A percentile compares a stretch with the other conserved stretches of the same genome.
Conservation (phyloP, 306 rosid genomes). For the Lagenaria siceraria region DNA sequence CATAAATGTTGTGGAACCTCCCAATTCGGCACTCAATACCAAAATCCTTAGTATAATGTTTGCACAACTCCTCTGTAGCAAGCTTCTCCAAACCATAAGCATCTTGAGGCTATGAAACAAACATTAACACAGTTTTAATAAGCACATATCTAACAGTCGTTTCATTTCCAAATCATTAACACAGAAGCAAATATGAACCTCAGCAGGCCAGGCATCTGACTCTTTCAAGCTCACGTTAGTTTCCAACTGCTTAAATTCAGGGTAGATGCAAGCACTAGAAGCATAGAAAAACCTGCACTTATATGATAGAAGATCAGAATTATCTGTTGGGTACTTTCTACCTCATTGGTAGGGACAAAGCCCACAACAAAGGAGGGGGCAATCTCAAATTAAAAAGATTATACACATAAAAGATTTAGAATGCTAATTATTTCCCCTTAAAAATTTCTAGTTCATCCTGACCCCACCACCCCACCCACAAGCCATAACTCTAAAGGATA, state of each 20-base stretch:
- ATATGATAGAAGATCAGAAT: not conserved
- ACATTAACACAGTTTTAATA: not conserved
- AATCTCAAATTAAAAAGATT: not conserved
- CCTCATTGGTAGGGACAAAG: not conserved
- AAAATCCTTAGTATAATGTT: conserved; percentile 88
- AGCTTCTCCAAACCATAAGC: conserved; percentile 99
- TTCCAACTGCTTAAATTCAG: conserved; percentile 91
- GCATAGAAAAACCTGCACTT: conserved; percentile 81
- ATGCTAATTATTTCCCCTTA: not conserved
- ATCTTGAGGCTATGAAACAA: conserved; percentile 84
- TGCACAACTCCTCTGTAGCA: conserved; percentile 97
- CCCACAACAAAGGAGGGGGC: not conserved
- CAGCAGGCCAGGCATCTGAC: conserved; percentile 99
- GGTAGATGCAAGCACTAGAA: conserved; percentile 97
- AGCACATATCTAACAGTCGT: not conserved
- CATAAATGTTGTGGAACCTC: conserved; percentile 93
- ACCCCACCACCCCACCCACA: not conserved
- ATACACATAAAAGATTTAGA: not conserved
- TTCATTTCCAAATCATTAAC: not conserved
- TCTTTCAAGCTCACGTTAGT: conserved; percentile 97
- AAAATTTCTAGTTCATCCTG: not conserved
- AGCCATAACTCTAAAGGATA: not conserved
- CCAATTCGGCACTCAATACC: conserved; percentile 93
- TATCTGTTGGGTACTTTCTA: not conserved
- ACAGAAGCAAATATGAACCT: conserved; percentile 40